Conservation (phyloP, 108 stramenopile species). For the Cyclostephanos tholiformis region DNA sequence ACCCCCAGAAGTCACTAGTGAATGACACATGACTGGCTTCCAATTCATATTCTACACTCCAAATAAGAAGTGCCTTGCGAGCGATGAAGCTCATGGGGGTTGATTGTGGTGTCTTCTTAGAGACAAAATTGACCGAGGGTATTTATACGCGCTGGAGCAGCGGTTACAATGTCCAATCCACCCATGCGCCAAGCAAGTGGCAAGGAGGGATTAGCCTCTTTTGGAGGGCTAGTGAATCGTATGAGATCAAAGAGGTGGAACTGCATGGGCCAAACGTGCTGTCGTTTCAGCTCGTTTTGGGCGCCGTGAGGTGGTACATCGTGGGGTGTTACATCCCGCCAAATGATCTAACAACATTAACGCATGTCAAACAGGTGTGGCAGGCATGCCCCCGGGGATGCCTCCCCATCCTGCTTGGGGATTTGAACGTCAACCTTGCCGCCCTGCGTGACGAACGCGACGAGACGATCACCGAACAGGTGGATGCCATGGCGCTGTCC, state of each 20-base stretch:
- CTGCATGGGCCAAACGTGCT: no score
- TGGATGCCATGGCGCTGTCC: not conserved
- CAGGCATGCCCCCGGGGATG: not conserved
- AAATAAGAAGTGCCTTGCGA: no score
- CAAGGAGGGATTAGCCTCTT: conserved; percentile 14
- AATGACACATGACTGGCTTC: no score
- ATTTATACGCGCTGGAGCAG: not conserved
- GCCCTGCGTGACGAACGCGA: not conserved
- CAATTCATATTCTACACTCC: no score
- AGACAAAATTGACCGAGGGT: not conserved
- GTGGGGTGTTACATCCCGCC: not conserved
- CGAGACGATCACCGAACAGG: not conserved
- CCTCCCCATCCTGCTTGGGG: not conserved
- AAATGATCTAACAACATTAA: not conserved
- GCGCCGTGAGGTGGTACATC: not conserved
- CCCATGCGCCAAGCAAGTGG: not conserved
- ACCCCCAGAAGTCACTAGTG: no score
- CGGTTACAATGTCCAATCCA: not conserved
- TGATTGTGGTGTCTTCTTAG: no score
- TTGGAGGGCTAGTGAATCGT: conserved; percentile 3
- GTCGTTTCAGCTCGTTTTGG: no score
- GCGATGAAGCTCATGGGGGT: no score
- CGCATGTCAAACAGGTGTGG: not conserved
- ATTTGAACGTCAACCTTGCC: conserved; percentile 4
- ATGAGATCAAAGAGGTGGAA: conserved; percentile 8